Evolutionary conservation across 2,329 filamentous ascomycete genomes (phyloP).

Genomic region (Fusarium irregulare): DNA sequence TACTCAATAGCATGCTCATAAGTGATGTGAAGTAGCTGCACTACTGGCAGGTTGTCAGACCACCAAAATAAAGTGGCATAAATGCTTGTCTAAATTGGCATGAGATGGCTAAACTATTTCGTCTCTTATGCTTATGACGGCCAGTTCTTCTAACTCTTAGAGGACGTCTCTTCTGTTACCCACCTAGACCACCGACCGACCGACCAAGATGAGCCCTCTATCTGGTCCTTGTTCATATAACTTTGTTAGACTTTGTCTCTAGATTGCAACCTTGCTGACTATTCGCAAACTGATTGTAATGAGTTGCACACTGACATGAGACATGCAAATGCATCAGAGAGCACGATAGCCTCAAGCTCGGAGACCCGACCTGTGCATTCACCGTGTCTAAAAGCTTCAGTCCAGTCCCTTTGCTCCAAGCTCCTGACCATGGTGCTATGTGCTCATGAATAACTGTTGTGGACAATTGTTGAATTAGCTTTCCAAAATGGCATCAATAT

Average conservation of each 20-base stretch:
- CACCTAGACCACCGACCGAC: not conserved
- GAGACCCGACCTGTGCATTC: not conserved
- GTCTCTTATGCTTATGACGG: too few species aligned
- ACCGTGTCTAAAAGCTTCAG: not conserved
- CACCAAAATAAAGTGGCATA: too few species aligned
- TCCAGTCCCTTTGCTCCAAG: too few species aligned
- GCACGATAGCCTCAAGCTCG: not conserved
- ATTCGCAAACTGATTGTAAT: not conserved
- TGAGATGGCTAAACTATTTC: too few species aligned
- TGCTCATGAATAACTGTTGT: not conserved
- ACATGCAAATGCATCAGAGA: not conserved
- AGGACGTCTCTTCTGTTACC: too few species aligned
- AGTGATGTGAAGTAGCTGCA: not conserved
- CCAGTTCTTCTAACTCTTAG: too few species aligned
- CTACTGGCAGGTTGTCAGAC: too few species aligned
- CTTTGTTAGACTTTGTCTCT: not conserved
- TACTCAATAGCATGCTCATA: not conserved
- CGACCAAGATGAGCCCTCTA: not conserved
- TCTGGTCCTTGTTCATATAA: not conserved
- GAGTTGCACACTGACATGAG: not conserved
- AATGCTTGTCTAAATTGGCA: too few species aligned
- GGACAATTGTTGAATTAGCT: too few species aligned
- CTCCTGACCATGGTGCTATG: too few species aligned
- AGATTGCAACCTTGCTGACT: not conserved
- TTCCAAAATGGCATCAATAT: not conserved